These are phyloP conservation scores for Kwoniella pini DNA, from an alignment of 768 basidiomycete species.

Conservation along the genomic window DNA sequence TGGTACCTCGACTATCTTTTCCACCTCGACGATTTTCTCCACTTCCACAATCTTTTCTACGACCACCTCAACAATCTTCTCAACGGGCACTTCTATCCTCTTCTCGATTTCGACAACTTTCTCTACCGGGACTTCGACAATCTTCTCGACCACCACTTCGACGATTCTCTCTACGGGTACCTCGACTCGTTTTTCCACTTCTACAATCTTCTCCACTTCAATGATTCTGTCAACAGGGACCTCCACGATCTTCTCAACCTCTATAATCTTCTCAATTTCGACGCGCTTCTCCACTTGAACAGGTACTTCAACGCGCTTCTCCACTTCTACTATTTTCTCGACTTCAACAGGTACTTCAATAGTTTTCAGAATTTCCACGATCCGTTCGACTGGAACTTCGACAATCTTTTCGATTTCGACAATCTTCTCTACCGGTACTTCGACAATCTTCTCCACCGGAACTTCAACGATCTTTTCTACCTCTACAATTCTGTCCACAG, in stretches of 20 bases:
- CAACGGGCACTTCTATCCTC: slow-evolving; percentile 44
- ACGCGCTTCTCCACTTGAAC: slow-evolving; percentile 39
- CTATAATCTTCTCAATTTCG: slow-evolving; percentile 39
- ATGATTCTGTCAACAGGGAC: slow-evolving; percentile 23
- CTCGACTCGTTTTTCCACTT: slow-evolving; percentile 41
- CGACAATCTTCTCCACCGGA: slow-evolving; percentile 48
- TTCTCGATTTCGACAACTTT: slow-evolving; percentile 47
- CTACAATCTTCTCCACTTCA: slow-evolving; percentile 37
- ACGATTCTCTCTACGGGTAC: slow-evolving; percentile 44
- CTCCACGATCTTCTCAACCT: slow-evolving; percentile 40
- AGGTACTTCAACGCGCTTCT: slow-evolving; percentile 21
- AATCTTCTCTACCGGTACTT: slow-evolving; percentile 44
- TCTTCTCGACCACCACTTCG: slow-evolving; percentile 45
- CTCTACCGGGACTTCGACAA: slow-evolving; percentile 40
- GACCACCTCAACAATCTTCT: slow-evolving; percentile 48
- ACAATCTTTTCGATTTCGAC: slow-evolving; percentile 45
- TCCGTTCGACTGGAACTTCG: slow-evolving; percentile 31
- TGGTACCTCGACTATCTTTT: slow-evolving; percentile 38
- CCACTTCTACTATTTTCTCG: slow-evolving; percentile 43
- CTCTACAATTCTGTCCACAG: slow-evolving; percentile 32
- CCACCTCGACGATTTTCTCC: slow-evolving; percentile 42
- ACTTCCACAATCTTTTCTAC: slow-evolving; percentile 36
- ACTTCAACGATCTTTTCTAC: slow-evolving; percentile 48
- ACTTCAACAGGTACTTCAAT: slow-evolving; percentile 45
- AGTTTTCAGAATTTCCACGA: slow-evolving; percentile 26